Evolutionary conservation across 2,329 filamentous ascomycete species (phyloP).

Genomic region (Plectosphaerella plurivora): DNA sequence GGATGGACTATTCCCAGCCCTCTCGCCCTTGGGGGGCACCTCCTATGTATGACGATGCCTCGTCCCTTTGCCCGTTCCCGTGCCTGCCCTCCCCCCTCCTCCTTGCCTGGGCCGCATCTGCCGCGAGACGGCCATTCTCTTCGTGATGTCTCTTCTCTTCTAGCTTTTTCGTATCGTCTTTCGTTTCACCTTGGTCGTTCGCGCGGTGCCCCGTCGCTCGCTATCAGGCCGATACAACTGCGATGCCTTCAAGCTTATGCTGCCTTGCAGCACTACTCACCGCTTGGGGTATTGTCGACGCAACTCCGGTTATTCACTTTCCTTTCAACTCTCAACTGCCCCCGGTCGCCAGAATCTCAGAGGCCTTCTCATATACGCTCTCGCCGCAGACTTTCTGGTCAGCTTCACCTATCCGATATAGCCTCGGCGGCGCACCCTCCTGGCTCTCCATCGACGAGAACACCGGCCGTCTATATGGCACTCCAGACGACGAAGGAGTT

Average conservation of each 20-base stretch:
- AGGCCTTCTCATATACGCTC: conserved; percentile 68
- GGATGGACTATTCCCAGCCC: background rate
- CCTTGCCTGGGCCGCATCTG: background rate
- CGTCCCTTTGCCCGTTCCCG: background rate
- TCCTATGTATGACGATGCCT: background rate
- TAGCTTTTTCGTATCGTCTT: background rate
- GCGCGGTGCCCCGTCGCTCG: background rate
- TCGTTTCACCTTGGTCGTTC: conserved; percentile 6
- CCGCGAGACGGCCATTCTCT: background rate
- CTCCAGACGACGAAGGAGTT: conserved; percentile 51
- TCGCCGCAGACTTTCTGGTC: conserved; percentile 71
- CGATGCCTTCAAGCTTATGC: background rate
- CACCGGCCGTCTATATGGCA: conserved; percentile 65
- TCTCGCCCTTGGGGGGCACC: background rate
- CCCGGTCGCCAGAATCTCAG: conserved; percentile 65
- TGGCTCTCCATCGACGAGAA: conserved; percentile 72
- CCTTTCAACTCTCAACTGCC: conserved; percentile 84
- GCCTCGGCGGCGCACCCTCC: conserved; percentile 57
- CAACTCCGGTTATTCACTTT: conserved; percentile 48
- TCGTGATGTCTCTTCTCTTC: conserved; percentile 5
- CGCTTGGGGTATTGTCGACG: conserved; percentile 9
- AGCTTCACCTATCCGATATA: conserved; percentile 57
- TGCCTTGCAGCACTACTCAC: background rate
- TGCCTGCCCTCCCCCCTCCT: background rate
- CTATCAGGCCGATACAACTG: background rate